These are phyloP conservation scores for Sporisorium graminicola DNA, from an alignment of 1,284 basidiomycete species.

Conservation along the genomic window DNA sequence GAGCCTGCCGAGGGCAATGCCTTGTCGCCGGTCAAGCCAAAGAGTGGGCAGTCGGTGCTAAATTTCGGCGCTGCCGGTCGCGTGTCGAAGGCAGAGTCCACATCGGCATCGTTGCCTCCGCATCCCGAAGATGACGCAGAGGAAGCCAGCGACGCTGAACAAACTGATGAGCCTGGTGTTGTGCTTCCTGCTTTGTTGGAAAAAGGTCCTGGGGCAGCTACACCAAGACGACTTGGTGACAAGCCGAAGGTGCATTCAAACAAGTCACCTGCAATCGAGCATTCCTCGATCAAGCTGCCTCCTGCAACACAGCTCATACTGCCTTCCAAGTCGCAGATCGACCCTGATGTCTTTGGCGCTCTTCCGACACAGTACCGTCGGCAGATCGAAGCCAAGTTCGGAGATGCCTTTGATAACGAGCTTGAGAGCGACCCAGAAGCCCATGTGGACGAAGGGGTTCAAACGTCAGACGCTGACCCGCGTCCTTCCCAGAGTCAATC, in stretches of 20 bases:
- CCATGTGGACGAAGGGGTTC: not conserved
- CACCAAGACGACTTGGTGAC: conserved; percentile 20
- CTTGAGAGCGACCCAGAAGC: not conserved
- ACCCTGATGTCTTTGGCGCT: conserved; percentile 47
- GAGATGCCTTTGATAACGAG: not conserved
- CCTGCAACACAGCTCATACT: conserved; percentile 52
- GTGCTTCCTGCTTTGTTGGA: conserved; percentile 26
- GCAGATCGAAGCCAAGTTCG: conserved; percentile 49
- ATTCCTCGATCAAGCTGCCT: conserved; percentile 15
- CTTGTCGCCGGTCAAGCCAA: conserved; percentile 27
- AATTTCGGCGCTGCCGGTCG: conserved; percentile 16
- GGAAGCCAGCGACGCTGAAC: conserved; percentile 21
- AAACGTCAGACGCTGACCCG: conserved; percentile 6
- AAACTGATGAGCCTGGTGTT: conserved; percentile 31
- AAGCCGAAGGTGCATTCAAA: not conserved
- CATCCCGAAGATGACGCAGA: conserved; percentile 15
- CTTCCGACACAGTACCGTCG: conserved; percentile 53
- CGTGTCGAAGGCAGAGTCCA: not conserved
- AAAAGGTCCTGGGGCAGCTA: conserved; percentile 39
- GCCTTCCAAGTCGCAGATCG: conserved; percentile 61
- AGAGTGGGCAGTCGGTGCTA: conserved; percentile 38
- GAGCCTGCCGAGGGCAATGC: conserved; percentile 69
- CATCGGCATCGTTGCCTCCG: not conserved
- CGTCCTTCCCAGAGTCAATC: conserved; percentile 5
- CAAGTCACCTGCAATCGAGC: not conserved